Evolutionary conservation across 1,284 basidiomycete species (phyloP), one percentile per base, ranked within the genome.

Genomic region (Omphalotus olearius): DNA sequence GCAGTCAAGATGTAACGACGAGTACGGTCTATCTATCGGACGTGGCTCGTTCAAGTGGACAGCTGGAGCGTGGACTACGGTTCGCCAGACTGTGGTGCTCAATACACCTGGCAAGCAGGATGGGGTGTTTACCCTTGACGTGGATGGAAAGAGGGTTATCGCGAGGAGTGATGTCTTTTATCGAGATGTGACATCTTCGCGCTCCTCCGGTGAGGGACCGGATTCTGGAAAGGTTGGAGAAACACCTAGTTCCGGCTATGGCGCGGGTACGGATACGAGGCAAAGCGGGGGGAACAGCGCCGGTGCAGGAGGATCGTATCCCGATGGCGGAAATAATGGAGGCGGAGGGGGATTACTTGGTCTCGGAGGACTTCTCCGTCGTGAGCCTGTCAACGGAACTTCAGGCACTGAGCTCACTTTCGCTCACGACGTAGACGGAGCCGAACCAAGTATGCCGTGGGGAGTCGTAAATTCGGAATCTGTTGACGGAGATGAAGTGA

Each of bases 1-100:
- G 0, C 63, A 66, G 36, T 85, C 85, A 0, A 74, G 79, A 13
- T 91, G 88, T 64, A 76, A 85, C 54, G 61, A 74, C 0, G 66
- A 65, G 1, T 90, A 88, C 58, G 88, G 88, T 1, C 69, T 88
- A 40, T 85, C 84, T 2, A 71, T 93, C 54, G 87, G 83, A 5
- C 79, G 91, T 10, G 89, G 89, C 0, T 73, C 85, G 0, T 93
- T 90, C 74, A 64, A 59, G 2, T 93, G 81, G 69, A 67, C 73
- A 1, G 60, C 68, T 1, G 88, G 87, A 0, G 70, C 66, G 37
- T 91, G 88, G 88, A 89, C 87, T 41, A 75, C 69, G 37, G 69
- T 90, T 14, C 58, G 64, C 17, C 85, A 90, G 62, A 82, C 77
- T 2, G 78, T 89, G 20, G 63, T 65, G 40, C 73, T 91, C 52